Evolutionary conservation across 2,329 filamentous ascomycete species (phyloP), one percentile per base, ranked within the genome.

Genomic region (Plenodomus biglobosus): DNA sequence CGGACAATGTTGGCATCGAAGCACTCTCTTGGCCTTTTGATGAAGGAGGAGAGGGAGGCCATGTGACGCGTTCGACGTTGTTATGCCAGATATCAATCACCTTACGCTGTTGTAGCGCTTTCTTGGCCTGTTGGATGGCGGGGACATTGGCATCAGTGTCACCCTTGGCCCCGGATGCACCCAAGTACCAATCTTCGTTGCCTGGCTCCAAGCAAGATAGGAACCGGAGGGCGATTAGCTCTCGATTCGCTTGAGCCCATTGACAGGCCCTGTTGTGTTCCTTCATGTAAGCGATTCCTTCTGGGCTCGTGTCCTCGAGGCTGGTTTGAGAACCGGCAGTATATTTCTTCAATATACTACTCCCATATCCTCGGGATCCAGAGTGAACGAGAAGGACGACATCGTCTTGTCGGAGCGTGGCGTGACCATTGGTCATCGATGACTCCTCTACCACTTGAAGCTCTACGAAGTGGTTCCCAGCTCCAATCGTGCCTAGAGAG

Each of bases 381-480:
- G 71, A 73, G 41, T 72, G 71, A 7, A 73, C 65, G 1, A 73
- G 59, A 13, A 73, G 53, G 17, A 73, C 42, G 17, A 73, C 70
- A 24, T 73, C 66, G 10, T 65, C 60, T 21, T 62, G 45, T 15
- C 46, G 41, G 13, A 68, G 53, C 3, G 53, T 56, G 1, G 46
- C 22, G 8, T 47, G 44, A 13, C 53, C 53, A 1, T 50, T 36
- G 2, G 17, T 10, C 13, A 48, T 37, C 20, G 45, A 43, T 36
- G 41, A 52, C n/a, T 62, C 53, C 40, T 73, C 70, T 1, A 74
- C 65, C 1, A 73, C 61, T 45, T 74, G 70, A 13, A 72, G 55
- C 48, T 75, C 70, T 19, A 67, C 71, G 32, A 74, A 72, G 42
- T 73, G 69, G 42, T 73, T 71, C 0, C 71, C 71, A 8, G 66